Percentiles rank a stretch among this genome's conserved stretches.
These are phyloP conservation scores for Umbelopsis ramanniana DNA, from an alignment of 192 early-diverging fungal species.

Conservation along the genomic window DNA sequence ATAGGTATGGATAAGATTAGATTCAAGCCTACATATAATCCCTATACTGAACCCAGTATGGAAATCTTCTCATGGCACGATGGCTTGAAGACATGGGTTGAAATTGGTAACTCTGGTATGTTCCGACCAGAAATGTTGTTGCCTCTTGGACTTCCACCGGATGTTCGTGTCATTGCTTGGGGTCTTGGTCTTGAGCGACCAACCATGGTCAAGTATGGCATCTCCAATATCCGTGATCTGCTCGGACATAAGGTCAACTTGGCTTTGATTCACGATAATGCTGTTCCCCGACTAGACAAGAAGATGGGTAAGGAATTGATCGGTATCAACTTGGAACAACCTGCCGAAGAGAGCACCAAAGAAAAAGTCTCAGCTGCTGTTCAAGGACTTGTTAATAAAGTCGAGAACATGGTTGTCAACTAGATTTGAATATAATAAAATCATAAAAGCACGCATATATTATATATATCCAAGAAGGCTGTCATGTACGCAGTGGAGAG, in stretches of 20 bases:
- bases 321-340: conserved; percentile 38
- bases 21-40: conserved; percentile 99
- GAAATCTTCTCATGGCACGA: conserved; percentile 98
- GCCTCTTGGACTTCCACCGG: conserved; percentile 92
- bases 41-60: conserved; percentile 99
- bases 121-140: conserved; percentile 99
- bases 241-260: conserved; percentile 95
- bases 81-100: conserved; percentile 87
- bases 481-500: not conserved
- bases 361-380: conserved; percentile 1
- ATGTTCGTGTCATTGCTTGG: conserved; percentile 97
- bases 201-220: conserved; percentile 97
- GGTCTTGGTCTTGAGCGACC: conserved; percentile 96
- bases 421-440: not conserved
- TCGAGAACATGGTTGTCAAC: conserved; percentile 17
- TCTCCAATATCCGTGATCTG: conserved; percentile 93
- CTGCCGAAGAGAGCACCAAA: conserved; percentile 3
- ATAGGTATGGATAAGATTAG: conserved; percentile 80
- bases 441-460: not conserved
- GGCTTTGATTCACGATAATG: conserved; percentile 85
- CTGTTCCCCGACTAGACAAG: conserved; percentile 93
- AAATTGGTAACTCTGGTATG: conserved; percentile 99
- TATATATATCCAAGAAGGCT: not conserved
- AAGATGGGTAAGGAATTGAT: conserved; percentile 76
- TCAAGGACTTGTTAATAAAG: conserved; percentile 19